A percentile compares a stretch with the other conserved stretches of the same genome.
phyloP scores from a whole-genome alignment of 441 rosid genomes.

The Populus trichocarpa region DNA sequence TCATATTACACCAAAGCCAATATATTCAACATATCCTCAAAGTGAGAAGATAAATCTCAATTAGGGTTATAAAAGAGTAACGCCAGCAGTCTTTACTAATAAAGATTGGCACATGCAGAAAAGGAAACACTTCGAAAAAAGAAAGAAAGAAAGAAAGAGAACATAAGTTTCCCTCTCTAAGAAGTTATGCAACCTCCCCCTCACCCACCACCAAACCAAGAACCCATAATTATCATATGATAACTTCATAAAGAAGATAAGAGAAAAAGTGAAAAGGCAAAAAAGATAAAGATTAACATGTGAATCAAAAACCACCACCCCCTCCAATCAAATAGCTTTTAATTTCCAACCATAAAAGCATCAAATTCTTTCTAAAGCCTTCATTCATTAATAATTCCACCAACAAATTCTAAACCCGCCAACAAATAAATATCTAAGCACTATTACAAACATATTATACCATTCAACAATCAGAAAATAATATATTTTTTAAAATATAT shows the following conservation, averaged over 20 bases:
- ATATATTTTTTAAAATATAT: too few species aligned
- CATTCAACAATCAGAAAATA: not conserved
- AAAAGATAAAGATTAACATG: conserved; percentile 16
- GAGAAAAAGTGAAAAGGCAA: conserved; percentile 7
- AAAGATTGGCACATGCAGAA: not conserved
- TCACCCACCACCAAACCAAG: conserved; percentile 15
- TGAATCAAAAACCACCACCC: conserved; percentile 31
- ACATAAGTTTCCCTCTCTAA: not conserved
- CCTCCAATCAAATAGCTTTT: conserved; percentile 12
- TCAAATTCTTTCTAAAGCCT: conserved; percentile 9
- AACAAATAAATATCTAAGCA: not conserved
- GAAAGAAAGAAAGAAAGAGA: not conserved
- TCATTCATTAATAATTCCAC: conserved; percentile 14
- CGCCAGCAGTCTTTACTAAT: not conserved
- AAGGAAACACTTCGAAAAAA: not conserved
- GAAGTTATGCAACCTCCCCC: conserved; percentile 1
- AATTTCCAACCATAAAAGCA: conserved; percentile 16
- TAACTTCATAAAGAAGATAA: conserved; percentile 31
- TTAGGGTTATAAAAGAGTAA: not conserved
- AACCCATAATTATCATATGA: conserved; percentile 11
- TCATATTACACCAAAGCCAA: not conserved
- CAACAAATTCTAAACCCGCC: conserved; percentile 2
- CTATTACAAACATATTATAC: not conserved
- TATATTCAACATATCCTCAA: not conserved
- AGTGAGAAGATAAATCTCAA: not conserved